phyloP scores from a whole-genome alignment of 2,329 filamentous ascomycete genomes.

The Didymella sp. region DNA sequence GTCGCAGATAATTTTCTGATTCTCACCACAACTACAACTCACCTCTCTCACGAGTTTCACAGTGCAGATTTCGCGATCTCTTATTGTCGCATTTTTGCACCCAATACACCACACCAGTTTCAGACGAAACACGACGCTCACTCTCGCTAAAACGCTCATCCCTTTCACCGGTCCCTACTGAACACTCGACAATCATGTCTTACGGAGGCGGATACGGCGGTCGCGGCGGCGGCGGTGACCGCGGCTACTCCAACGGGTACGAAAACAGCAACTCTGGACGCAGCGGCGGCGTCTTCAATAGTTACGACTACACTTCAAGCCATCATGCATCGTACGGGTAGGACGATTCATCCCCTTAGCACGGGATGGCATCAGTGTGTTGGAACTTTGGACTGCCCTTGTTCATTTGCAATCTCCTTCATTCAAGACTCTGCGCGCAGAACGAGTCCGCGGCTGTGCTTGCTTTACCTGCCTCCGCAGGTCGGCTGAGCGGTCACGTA shows the following conservation, averaged over 20 bases:
- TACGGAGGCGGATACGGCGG: constrained; percentile 63
- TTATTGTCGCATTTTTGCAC: constrained; percentile 34
- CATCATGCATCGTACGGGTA: constrained; percentile 56
- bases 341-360: constrained; percentile 42
- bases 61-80: constrained; percentile 34
- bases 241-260: constrained; percentile 64
- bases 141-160: constrained; percentile 34
- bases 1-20: constrained; percentile 26
- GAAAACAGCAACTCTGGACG: constrained; percentile 53
- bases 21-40: constrained; percentile 27
- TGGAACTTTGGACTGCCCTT: constrained; percentile 38
- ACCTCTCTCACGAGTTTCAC: constrained; percentile 28
- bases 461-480: constrained; percentile 30
- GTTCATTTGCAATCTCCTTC: constrained; percentile 41
- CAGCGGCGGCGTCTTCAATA: constrained; percentile 55
- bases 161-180: constrained; percentile 44
- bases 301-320: constrained; percentile 55
- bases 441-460: constrained; percentile 33
- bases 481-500: constrained; percentile 34
- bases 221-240: constrained; percentile 56
- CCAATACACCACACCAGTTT: constrained; percentile 25
- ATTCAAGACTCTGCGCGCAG: constrained; percentile 42
- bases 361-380: constrained; percentile 51
- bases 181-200: constrained; percentile 65
- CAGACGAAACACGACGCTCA: constrained; percentile 28